Percentiles rank a stretch among this genome's conserved stretches.
Conservation (phyloP, 2,329 filamentous ascomycete species). For the Teratosphaeria nubilosa region DNA sequence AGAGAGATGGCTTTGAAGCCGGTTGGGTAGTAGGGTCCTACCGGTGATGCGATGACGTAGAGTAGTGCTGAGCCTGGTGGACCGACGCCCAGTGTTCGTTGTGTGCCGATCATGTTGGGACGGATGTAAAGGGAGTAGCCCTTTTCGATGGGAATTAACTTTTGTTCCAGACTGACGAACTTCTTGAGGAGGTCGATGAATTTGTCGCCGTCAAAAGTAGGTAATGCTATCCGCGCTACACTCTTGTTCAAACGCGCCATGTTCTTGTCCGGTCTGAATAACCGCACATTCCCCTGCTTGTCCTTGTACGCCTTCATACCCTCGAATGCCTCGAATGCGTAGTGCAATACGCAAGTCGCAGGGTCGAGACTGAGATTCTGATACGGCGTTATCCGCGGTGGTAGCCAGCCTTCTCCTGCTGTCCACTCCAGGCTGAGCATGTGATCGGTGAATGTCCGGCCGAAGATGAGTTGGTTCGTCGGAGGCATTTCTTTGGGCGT, state of each 20-base stretch:
- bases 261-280: slow-evolving; percentile 94
- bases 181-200: slow-evolving; percentile 73
- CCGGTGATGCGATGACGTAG: slow-evolving; percentile 90
- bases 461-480: slow-evolving; percentile 78
- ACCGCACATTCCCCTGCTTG: slow-evolving; percentile 61
- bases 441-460: slow-evolving; percentile 88
- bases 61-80: slow-evolving; percentile 86
- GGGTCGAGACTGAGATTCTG: slow-evolving; percentile 96
- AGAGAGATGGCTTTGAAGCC: slow-evolving; percentile 96
- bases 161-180: slow-evolving; percentile 69
- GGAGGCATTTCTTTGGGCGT: slow-evolving; percentile 65
- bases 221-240: slow-evolving; percentile 80
- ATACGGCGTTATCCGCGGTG: slow-evolving; percentile 80
- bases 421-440: slow-evolving; percentile 97
- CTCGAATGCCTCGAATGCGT: slow-evolving; percentile 96
- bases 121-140: slow-evolving; percentile 94
- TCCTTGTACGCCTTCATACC: slow-evolving; percentile 99
- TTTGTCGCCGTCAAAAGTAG: slow-evolving; percentile 65
- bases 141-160: slow-evolving; percentile 70
- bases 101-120: slow-evolving; percentile 94
- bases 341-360: slow-evolving; percentile 95
- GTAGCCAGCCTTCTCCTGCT: slow-evolving; percentile 68
- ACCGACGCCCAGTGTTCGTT: slow-evolving; percentile 83
- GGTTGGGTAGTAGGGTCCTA: slow-evolving; percentile 95
- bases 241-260: slow-evolving; percentile 93